Conservation (phyloP, 1,139 yeast species). For the Zygosaccharomyces sapae region DNA sequence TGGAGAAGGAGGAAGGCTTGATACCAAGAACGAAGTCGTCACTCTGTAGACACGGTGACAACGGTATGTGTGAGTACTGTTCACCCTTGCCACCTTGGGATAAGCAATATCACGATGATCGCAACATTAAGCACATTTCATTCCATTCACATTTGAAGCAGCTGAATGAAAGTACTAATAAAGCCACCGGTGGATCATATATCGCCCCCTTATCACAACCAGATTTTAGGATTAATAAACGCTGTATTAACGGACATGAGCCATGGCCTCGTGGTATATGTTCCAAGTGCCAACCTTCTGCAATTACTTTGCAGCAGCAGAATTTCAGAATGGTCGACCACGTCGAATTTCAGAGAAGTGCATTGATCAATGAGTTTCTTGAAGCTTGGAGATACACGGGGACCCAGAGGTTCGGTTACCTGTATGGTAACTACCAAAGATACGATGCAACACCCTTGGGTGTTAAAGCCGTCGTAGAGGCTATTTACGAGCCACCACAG, state of each 20-base stretch:
- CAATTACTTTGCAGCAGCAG: constrained; percentile 88
- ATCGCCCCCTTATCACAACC: constrained; percentile 79
- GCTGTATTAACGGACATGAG: constrained; percentile 76
- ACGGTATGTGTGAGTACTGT: constrained; percentile 98
- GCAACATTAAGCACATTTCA: constrained; percentile 82
- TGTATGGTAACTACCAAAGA: constrained; percentile 75
- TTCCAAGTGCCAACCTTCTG: constrained; percentile 95
- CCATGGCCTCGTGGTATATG: constrained; percentile 96
- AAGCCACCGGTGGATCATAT: constrained; percentile 59
- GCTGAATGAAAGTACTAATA: constrained; percentile 63
- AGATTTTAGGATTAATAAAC: constrained; percentile 55
- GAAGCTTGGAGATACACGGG: constrained; percentile 91
- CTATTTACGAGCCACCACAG: constrained; percentile 92
- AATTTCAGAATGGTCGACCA: constrained; percentile 95
- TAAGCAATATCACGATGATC: constrained; percentile 62
- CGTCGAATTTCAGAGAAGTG: constrained; percentile 78
- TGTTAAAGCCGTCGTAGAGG: constrained; percentile 88
- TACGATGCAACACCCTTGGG: constrained; percentile 82
- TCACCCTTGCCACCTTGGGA: constrained; percentile 97
- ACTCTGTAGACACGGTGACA: constrained; percentile 82
- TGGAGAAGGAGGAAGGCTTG: constrained; percentile 68
- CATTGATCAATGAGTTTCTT: constrained; percentile 73
- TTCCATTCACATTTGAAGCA: constrained; percentile 80
- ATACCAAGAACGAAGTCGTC: constrained; percentile 59
- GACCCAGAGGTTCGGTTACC: constrained; percentile 75